A percentile compares a stretch with the other conserved stretches of the same genome.
Evolutionary conservation across 177 flowering plant genomes (phyloP).

Genomic region (Telopea speciosissima): DNA sequence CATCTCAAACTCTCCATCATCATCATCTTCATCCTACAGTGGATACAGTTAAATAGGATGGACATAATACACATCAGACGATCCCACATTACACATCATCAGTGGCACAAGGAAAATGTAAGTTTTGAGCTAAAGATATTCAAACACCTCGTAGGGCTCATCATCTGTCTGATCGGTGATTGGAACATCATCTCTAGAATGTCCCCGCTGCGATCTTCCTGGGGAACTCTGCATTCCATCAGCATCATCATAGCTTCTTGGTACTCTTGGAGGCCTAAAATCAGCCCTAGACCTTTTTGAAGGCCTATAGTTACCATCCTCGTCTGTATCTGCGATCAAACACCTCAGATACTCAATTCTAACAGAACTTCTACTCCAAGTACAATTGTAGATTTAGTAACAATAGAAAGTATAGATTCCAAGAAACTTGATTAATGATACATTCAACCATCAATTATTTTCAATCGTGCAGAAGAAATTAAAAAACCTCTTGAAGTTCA

Average conservation of each 20-base stretch:
- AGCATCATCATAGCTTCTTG: conserved; percentile 53
- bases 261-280: conserved; percentile 47
- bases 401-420: background rate
- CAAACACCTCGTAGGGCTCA: conserved; percentile 62
- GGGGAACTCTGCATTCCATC: conserved; percentile 84
- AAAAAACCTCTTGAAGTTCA: too few relatives aligned
- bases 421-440: background rate
- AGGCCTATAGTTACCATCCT: conserved; percentile 64
- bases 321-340: conserved; percentile 69
- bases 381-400: background rate
- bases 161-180: conserved; percentile 86
- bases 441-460: background rate
- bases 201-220: conserved; percentile 54
- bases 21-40: conserved; percentile 73
- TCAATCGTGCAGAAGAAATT: too few relatives aligned
- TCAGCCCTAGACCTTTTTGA: conserved; percentile 78
- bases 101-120: background rate
- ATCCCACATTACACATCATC: background rate
- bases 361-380: background rate
- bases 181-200: conserved; percentile 76
- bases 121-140: background rate
- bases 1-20: conserved; percentile 79
- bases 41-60: background rate
- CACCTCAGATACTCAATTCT: background rate
- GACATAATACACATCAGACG: background rate